A percentile compares a stretch with the other conserved stretches of the same genome.
Conservation (phyloP, 495 filamentous ascomycete species). For the Trichoderma asperelloides region DNA sequence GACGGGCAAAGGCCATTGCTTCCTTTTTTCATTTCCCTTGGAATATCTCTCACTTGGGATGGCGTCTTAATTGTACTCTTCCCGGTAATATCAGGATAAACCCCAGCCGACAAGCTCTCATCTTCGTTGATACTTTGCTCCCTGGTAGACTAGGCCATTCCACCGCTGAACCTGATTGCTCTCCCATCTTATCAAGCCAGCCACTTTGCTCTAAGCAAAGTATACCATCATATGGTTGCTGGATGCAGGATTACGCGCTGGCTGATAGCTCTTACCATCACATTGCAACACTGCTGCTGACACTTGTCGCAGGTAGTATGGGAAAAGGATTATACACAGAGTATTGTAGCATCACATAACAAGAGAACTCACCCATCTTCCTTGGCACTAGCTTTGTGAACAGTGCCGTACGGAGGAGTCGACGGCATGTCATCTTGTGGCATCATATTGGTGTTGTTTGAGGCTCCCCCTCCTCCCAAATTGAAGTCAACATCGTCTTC, state of each 20-base stretch:
- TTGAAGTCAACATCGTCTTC: conserved; percentile 58
- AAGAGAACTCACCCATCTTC: conserved; percentile 90
- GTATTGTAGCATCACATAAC: not conserved
- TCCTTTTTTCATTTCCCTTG: not conserved
- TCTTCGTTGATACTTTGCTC: not conserved
- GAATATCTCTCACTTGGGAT: not conserved
- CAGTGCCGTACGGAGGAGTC: conserved; percentile 20
- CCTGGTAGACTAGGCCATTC: not conserved
- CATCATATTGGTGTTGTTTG: not conserved
- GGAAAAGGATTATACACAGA: conserved; percentile 14
- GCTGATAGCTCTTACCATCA: conserved; percentile 4
- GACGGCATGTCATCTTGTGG: not conserved
- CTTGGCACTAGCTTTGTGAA: conserved; percentile 63
- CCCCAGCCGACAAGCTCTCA: not conserved
- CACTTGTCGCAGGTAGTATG: conserved; percentile 11
- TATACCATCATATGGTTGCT: not conserved
- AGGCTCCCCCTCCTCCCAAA: conserved; percentile 35
- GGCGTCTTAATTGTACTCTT: not conserved
- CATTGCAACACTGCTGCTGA: not conserved
- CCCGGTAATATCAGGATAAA: not conserved
- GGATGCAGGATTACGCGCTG: conserved; percentile 5
- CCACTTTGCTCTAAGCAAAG: conserved; percentile 1
- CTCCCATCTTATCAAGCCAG: not conserved
- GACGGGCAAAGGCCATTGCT: not conserved
- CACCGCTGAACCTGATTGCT: not conserved